phyloP scores from a whole-genome alignment of 2,329 filamentous ascomycete genomes.

The Ascochyta pisi region DNA sequence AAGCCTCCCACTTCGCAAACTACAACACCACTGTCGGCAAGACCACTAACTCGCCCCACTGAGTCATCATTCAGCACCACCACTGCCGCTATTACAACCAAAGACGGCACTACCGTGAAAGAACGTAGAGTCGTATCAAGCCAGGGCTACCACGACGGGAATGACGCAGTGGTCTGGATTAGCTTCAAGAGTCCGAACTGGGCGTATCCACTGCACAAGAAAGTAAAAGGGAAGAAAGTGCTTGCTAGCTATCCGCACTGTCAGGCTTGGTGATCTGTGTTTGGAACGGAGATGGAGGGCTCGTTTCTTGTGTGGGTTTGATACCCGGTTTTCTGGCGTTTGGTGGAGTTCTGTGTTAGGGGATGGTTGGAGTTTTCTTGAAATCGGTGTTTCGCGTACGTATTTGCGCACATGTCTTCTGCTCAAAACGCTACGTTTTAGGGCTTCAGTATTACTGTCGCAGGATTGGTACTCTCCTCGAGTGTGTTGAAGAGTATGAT shows the following conservation, averaged over 20 bases:
- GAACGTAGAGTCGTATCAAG: background rate
- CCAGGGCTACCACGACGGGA: background rate
- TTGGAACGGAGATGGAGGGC: background rate
- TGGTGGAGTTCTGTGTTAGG: background rate
- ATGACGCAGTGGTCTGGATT: background rate
- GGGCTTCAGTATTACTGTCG: background rate
- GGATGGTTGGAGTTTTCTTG: background rate
- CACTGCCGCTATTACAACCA: background rate
- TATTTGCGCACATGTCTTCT: background rate
- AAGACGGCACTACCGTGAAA: background rate
- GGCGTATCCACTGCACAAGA: background rate
- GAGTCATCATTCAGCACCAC: too few species aligned
- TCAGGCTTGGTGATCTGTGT: background rate
- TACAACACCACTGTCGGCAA: background rate
- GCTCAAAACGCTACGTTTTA: background rate
- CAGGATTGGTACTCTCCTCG: background rate
- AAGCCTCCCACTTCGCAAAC: background rate
- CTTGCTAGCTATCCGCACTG: background rate
- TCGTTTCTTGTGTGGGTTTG: background rate
- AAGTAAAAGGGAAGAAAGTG: background rate
- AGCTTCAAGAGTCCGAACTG: background rate
- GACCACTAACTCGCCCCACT: background rate
- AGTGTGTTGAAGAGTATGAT: slow-evolving; percentile 1
- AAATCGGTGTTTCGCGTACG: background rate
- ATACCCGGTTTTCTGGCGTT: background rate